Evolutionary conservation across 345 rosid genomes (phyloP), one percentile per base, ranked within the genome.

Genomic region (Euclidium syriacum): DNA sequence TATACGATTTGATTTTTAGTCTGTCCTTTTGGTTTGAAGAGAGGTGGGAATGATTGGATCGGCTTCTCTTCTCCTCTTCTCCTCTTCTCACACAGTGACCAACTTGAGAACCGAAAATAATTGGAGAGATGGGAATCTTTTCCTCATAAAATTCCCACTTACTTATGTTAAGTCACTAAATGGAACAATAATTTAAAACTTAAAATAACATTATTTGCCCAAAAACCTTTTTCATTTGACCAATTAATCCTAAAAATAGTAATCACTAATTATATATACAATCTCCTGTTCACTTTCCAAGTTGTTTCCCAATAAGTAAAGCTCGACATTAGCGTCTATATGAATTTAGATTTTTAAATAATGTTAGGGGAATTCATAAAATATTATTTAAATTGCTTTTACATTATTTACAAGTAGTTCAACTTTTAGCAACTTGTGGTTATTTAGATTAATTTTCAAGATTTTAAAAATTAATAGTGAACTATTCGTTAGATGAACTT

Each of bases 41-140:
- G 62, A 60, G 55, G 41, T 68, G 36, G 29, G 43, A 62, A 54
- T 61, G 57, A 54, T 70, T 46, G 54, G 30, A 53, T 53, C 74
- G 68, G 62, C 57, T 70, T 70, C 68, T 62, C 43, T 12, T 36
- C 74, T 27, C 57, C 40, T 40, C 58, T 12, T 23, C 23, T 29
- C 26, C 1, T 32, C 36, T 25, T 67, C 71, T 57, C 46, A 50
- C 42, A 39, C 52, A 58, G 42, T 50, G 35, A 39, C 16, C 52
- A 49, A 67, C 24, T 50, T 33, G 44, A 52, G 42, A 52, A 68
- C 53, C 47, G 10, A 46, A 62, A 3, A 22, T 42, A 19, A 52
- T 54, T 30, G 62, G 62, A 52, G 42, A 43, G 35, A 42, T 22
- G 24, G 5, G 62, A 53, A 70, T 46, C 57, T 35, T 70, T 70